Evolutionary conservation across 2,329 filamentous ascomycete genomes (phyloP), one percentile per base, ranked within the genome.

Genomic region (Colletotrichum sp.): DNA sequence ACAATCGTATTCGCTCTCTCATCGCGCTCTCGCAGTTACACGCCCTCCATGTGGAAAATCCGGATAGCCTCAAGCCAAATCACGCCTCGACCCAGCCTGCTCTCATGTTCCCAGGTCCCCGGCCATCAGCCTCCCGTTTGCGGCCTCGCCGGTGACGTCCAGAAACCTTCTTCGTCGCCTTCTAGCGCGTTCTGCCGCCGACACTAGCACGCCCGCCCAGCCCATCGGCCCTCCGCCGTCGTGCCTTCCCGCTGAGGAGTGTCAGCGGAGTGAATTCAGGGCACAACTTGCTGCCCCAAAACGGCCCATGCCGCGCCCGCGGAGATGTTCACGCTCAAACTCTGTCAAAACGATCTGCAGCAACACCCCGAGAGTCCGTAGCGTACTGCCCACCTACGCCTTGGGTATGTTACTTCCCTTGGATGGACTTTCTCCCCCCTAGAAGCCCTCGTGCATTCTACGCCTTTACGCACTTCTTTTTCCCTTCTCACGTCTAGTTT

Each of bases 141-240:
- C 73, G 70, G 73, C 70, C 65, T 76, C 63, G 70, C 57, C 44
- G 70, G 73, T 76, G 73, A 76, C 70, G 73, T 69, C 26, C 70
- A 73, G 70, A 36, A 73, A 69, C n/a, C 73, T 76, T 76, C 70
- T 72, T 69, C 34, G 73, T 26, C n/a, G 18, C 64, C 73, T 76
- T 76, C 73, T 76, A 76, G 70, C 70, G 64, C 32, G 26, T 73
- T 73, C 73, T 69, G 24, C 32, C 44, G 59, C 24, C 32, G 13
- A 65, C 39, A 24, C 69, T 34, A 63, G 18, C 13, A 52, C 18
- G 36, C 30, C 26, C 57, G 36, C 21, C 68, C 68, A 70, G 62
- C 68, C 68, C 68, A 70, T 24, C 26, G 28, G 9, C 3, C 44
- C 4, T 28, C 60, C 9, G 16, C 57, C 39, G 15, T 52, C n/a